Conservation (phyloP, 352 stramenopile species). For the Globisporangium perplexum region DNA sequence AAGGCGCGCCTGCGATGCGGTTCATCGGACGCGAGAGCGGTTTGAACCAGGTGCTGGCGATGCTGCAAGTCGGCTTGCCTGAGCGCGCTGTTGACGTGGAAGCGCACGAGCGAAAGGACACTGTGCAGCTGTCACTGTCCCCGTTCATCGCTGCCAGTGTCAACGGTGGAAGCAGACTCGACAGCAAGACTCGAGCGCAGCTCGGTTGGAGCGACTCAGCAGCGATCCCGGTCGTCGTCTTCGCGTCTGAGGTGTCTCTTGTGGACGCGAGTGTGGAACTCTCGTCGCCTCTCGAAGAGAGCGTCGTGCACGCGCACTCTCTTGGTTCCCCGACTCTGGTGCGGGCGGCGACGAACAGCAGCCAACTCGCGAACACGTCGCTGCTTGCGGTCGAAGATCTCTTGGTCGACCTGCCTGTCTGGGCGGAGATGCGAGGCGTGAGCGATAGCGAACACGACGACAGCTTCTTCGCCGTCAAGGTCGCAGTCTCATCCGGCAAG, state of each 20-base stretch:
- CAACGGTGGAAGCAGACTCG: not conserved
- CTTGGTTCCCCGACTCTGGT: not conserved
- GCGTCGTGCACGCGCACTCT: not conserved
- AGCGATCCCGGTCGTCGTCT: not conserved
- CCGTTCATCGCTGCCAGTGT: not conserved
- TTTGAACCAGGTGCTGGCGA: conserved; percentile 18
- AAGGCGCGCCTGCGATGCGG: conserved; percentile 13
- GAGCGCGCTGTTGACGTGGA: not conserved
- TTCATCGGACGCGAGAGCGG: conserved; percentile 16
- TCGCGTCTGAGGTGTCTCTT: not conserved
- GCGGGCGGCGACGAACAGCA: not conserved
- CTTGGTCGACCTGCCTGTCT: not conserved
- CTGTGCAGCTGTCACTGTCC: conserved; percentile 3
- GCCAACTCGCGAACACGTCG: not conserved
- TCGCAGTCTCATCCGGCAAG: conserved; percentile 4
- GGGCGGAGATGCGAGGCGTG: not conserved
- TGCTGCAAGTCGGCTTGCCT: conserved; percentile 11
- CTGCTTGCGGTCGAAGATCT: not conserved
- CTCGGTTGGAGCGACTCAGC: not conserved
- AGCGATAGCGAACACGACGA: not conserved
- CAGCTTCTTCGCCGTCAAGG: conserved; percentile 3
- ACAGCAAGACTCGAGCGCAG: not conserved
- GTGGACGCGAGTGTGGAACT: not conserved
- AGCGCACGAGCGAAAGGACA: not conserved
- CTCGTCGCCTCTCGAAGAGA: not conserved